These are phyloP conservation scores for Fraxinus albicans DNA, from an alignment of 305 asterid genomes.

Conservation along the genomic window DNA sequence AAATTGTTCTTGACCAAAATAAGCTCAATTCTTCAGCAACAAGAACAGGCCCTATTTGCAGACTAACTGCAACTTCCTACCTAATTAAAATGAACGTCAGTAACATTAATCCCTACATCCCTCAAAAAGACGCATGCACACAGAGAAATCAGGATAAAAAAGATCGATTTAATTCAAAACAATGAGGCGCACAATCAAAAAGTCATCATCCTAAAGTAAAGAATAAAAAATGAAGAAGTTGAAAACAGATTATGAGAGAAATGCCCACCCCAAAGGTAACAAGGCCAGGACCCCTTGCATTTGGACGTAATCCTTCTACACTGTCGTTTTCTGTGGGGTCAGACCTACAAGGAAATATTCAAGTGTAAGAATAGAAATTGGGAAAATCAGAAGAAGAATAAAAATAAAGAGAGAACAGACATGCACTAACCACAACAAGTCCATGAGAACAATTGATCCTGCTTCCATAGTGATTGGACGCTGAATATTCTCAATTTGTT, in stretches of 20 bases:
- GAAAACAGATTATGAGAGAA: slow-evolving; percentile 7
- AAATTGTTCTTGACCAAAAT: background rate
- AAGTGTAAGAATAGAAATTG: slow-evolving; percentile 14
- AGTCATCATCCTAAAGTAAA: background rate
- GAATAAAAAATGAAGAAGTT: background rate
- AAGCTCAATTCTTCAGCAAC: background rate
- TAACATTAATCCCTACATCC: slow-evolving; percentile 1
- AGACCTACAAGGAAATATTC: slow-evolving; percentile 58
- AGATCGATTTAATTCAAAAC: background rate
- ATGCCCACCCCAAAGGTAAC: slow-evolving; percentile 96
- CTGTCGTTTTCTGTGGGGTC: slow-evolving; percentile 99
- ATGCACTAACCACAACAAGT: slow-evolving; percentile 76
- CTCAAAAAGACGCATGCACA: background rate
- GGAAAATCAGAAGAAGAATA: slow-evolving; percentile 5
- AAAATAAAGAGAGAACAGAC: slow-evolving; percentile 5
- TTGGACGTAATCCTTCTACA: slow-evolving; percentile 97
- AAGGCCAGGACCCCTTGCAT: slow-evolving; percentile 99
- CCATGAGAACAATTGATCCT: slow-evolving; percentile 97
- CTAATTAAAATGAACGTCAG: background rate
- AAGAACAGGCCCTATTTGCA: background rate
- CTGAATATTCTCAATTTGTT: slow-evolving; percentile 81
- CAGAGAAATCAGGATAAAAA: background rate
- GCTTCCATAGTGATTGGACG: slow-evolving; percentile 99
- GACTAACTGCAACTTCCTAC: background rate
- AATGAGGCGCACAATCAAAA: background rate